Conservation (phyloP, 305 asterid species). For the Stenogyne calaminthoides region DNA sequence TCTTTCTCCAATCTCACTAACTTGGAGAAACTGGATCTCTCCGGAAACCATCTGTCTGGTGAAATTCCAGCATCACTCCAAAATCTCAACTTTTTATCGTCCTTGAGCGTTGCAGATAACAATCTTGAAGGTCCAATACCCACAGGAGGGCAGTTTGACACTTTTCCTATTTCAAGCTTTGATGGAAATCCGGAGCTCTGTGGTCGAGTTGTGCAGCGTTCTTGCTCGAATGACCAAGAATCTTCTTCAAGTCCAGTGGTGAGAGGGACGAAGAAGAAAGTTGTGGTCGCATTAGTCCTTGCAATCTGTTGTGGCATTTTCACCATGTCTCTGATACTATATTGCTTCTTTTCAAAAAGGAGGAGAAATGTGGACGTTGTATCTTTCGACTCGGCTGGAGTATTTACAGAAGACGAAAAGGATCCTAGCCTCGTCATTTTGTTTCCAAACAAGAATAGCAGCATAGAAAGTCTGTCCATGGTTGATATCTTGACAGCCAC, state of each 20-base stretch:
- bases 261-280: neutral
- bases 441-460: slow-evolving; percentile 9
- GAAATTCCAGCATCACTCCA: slow-evolving; percentile 62
- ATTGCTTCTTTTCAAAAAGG: neutral
- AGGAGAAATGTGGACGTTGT: neutral
- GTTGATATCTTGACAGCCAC: slow-evolving; percentile 63
- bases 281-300: neutral
- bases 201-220: slow-evolving; percentile 31
- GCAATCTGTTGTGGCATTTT: neutral
- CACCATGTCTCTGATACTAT: neutral
- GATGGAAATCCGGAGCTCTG: slow-evolving; percentile 85
- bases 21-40: slow-evolving; percentile 68
- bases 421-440: neutral
- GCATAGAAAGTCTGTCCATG: slow-evolving; percentile 60
- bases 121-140: slow-evolving; percentile 69
- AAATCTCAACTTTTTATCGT: slow-evolving; percentile 72
- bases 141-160: slow-evolving; percentile 72
- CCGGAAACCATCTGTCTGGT: slow-evolving; percentile 65
- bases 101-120: slow-evolving; percentile 75
- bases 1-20: slow-evolving; percentile 60
- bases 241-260: neutral
- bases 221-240: neutral
- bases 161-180: slow-evolving; percentile 81
- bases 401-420: neutral
- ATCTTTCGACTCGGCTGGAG: neutral